Conservation (phyloP, 352 stramenopile species). For the Pythium plurisporium region DNA sequence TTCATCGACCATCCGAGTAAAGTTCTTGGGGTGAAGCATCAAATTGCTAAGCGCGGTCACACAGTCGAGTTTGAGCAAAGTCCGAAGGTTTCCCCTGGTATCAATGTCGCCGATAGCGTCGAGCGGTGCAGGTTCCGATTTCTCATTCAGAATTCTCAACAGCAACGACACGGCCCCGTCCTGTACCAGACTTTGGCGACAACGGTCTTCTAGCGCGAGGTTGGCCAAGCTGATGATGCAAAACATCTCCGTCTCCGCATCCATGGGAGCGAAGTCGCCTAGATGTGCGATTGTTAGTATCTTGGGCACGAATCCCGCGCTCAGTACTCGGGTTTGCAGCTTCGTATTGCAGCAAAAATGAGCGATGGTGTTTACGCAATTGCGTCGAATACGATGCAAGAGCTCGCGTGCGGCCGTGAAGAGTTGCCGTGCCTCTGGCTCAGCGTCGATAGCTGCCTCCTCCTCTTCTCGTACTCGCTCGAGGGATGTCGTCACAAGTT, state of each 20-base stretch:
- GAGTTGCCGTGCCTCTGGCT: background rate
- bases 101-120: background rate
- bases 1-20: constrained; percentile 67
- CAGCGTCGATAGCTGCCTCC: background rate
- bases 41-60: constrained; percentile 79
- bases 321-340: constrained; percentile 52
- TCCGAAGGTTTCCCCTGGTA: background rate
- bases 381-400: constrained; percentile 23
- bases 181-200: constrained; percentile 50
- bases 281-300: constrained; percentile 36
- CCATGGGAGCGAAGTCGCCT: background rate
- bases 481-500: constrained; percentile 12
- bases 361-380: constrained; percentile 57
- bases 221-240: constrained; percentile 67
- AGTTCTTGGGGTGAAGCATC: constrained; percentile 79
- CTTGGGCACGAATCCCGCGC: constrained; percentile 47
- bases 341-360: constrained; percentile 77
- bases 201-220: constrained; percentile 68
- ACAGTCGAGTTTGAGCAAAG: constrained; percentile 74
- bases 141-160: constrained; percentile 38
- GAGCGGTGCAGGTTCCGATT: background rate
- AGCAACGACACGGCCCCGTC: constrained; percentile 57
- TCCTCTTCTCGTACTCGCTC: constrained; percentile 12
- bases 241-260: constrained; percentile 66
- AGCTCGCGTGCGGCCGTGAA: background rate